Evolutionary conservation across 192 early-diverging fungal genomes (phyloP).

Genomic region (Blastocladiella britannica): DNA sequence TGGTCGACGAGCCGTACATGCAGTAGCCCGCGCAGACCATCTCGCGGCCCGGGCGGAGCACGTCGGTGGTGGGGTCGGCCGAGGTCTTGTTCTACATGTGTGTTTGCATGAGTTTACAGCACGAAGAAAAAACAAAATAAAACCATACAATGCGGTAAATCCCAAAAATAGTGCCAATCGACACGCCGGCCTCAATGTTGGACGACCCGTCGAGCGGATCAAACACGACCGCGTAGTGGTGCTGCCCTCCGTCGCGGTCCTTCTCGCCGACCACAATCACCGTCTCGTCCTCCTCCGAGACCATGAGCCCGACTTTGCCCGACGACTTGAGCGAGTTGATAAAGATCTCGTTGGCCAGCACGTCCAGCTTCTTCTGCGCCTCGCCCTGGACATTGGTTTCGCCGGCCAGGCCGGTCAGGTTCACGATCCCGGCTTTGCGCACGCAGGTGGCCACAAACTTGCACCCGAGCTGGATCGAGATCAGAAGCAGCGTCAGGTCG

Average conservation of each 20-base stretch:
- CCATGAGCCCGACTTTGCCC: conserved; percentile 78
- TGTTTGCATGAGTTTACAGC: conserved; percentile 10
- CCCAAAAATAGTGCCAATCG: conserved; percentile 97
- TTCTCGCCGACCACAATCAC: conserved; percentile 66
- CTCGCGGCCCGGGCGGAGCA: conserved; percentile 70
- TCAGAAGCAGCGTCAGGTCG: conserved; percentile 78
- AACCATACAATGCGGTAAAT: conserved; percentile 70
- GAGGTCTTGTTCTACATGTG: conserved; percentile 20
- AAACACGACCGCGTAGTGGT: conserved; percentile 89
- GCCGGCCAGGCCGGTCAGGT: conserved; percentile 81
- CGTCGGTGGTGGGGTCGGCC: conserved; percentile 41
- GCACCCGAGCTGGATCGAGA: conserved; percentile 77
- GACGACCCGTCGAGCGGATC: conserved; percentile 92
- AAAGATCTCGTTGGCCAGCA: conserved; percentile 96
- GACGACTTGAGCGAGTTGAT: conserved; percentile 74
- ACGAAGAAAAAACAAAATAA: neutral
- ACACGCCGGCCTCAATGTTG: conserved; percentile 98
- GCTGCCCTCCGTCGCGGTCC: conserved; percentile 20
- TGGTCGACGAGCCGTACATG: conserved; percentile 26
- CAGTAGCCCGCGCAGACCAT: conserved; percentile 91
- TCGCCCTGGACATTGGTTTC: conserved; percentile 80
- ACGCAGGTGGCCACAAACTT: conserved; percentile 96
- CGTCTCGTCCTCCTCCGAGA: conserved; percentile 91
- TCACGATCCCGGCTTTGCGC: conserved; percentile 84
- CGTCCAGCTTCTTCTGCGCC: conserved; percentile 90